These are phyloP conservation scores for Podaxis rugospora DNA, from an alignment of 768 basidiomycete genomes.

Conservation along the genomic window DNA sequence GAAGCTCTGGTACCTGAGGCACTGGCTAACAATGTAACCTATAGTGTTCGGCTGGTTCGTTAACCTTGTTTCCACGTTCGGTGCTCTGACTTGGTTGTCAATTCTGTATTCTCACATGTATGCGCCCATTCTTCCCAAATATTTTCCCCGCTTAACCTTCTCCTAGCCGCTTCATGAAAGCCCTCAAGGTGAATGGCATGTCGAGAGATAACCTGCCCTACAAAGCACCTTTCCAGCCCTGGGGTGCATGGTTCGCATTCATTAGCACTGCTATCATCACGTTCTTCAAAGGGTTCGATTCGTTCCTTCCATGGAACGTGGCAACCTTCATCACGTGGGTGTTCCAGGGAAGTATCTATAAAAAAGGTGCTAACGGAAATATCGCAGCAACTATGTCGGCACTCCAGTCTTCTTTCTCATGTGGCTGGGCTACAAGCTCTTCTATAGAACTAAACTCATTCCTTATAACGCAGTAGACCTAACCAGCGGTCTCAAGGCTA, in stretches of 20 bases:
- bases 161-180: slow-evolving; percentile 40
- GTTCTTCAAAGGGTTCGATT: slow-evolving; percentile 55
- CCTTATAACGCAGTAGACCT: slow-evolving; percentile 54
- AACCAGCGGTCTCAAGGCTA: slow-evolving; percentile 50
- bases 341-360: not conserved
- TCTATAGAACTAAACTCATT: slow-evolving; percentile 31
- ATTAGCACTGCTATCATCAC: slow-evolving; percentile 47
- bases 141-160: not conserved
- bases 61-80: slow-evolving; percentile 43
- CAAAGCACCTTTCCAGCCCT: slow-evolving; percentile 61
- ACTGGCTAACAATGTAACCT: slow-evolving; percentile 22
- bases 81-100: slow-evolving; percentile 44
- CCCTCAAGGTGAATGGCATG: slow-evolving; percentile 35
- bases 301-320: slow-evolving; percentile 44
- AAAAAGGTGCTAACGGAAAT: not conserved
- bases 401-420: slow-evolving; percentile 37
- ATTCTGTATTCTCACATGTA: slow-evolving; percentile 62
- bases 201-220: slow-evolving; percentile 40
- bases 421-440: slow-evolving; percentile 38
- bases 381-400: slow-evolving; percentile 38
- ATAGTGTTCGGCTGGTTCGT: slow-evolving; percentile 49
- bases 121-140: slow-evolving; percentile 15
- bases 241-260: slow-evolving; percentile 57
- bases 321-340: slow-evolving; percentile 62
- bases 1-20: slow-evolving; percentile 18